These are phyloP conservation scores for Setaria italica DNA, from an alignment of 202 grass and related monocot species.

Conservation along the genomic window DNA sequence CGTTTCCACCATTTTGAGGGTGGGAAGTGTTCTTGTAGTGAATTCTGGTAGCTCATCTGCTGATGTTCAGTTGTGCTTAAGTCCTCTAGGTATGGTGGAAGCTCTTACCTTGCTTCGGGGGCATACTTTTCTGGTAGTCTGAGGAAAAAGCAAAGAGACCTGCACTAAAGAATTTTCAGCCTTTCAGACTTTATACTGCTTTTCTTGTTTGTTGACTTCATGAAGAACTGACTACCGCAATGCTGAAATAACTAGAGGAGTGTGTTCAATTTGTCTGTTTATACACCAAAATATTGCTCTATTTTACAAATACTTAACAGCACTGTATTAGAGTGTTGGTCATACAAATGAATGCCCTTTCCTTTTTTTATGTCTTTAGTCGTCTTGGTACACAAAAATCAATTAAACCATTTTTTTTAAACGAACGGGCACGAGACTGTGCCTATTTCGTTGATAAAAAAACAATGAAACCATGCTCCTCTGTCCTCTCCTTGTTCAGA, in stretches of 20 bases:
- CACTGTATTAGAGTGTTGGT: not conserved
- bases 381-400: constrained; percentile 1
- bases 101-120: constrained; percentile 4
- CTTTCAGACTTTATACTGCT: not conserved
- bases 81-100: constrained; percentile 20
- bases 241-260: not conserved
- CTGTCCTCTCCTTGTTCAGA: constrained; percentile 38
- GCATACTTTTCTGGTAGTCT: constrained; percentile 29
- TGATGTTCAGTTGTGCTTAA: constrained; percentile 38
- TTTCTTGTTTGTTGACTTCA: not conserved
- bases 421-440: no score
- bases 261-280: not conserved
- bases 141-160: not conserved
- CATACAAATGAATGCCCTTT: not conserved
- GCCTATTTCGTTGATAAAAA: no score
- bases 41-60: constrained; percentile 77
- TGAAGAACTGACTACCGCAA: constrained; percentile 3
- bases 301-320: not conserved
- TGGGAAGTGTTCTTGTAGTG: constrained; percentile 79
- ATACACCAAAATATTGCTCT: not conserved
- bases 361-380: not conserved
- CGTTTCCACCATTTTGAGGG: constrained; percentile 88
- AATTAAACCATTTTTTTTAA: no score
- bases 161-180: not conserved
- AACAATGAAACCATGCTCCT: constrained; percentile 1